Base-by-base conservation (phyloP, 2,329 filamentous ascomycete species). In the Microdochium bolleyi region DNA sequence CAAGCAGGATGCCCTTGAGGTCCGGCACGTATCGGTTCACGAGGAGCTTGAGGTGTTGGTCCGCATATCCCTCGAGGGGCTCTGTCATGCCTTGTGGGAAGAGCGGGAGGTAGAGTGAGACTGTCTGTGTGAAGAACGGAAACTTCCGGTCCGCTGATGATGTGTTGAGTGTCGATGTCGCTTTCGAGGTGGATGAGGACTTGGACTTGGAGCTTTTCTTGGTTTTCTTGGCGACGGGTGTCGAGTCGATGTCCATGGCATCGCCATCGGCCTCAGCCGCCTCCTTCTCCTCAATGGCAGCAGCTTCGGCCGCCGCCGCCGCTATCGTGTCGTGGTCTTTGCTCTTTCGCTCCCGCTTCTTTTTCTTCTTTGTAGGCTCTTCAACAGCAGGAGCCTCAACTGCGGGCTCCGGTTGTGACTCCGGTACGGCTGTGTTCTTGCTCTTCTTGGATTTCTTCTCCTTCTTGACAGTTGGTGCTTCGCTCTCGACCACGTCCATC, bases 81-180 rank as follows among this genome's bases (percentile, higher is more conserved):
- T 83, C 79, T 55, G 80, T 75, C 70, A 89, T 87, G 48, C 85
- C 85, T 38, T 82, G 73, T 11, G 89, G 88, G 57, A 83, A 87
- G 56, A 94, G 76, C 1, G 87, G 82, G 57, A 92, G 79, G 71
- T 89, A 92, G 61, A 96, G 80, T 1, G 92, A 92, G 44, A 89
- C 81, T 22, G 87, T 90, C 63, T 92, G 86, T 25, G 83, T 81
- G 66, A 84, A 84, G 70, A 95, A 92, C 16, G 92, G 88, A 48
- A 87, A 88, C 57, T 69, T 72, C 50, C 68, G 68, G 54, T 70
- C 65, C 50, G 69, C 60, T 49, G 51, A 71, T 67, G 53, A 71
- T 64, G 46, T 66, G 62, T 32, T 72, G 67, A 57, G 69, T 64
- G 50, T 56, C 55, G 52, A 69, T 67, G 51, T 27, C 24, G 24